These are phyloP conservation scores for Saussurea involucrata DNA, from an alignment of 129 eudicot genomes.

Conservation along the genomic window DNA sequence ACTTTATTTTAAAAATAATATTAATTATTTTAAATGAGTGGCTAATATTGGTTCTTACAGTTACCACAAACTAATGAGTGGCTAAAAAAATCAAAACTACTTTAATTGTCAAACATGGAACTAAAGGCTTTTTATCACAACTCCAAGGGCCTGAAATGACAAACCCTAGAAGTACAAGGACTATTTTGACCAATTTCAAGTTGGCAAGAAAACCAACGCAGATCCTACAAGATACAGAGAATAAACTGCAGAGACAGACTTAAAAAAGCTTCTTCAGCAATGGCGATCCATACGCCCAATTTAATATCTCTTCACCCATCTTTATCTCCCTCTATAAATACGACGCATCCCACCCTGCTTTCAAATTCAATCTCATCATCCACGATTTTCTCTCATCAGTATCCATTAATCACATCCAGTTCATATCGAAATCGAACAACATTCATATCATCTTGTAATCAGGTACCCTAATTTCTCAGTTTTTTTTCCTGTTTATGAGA, in stretches of 20 bases:
- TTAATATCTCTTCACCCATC: constrained; percentile 5
- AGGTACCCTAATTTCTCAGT: constrained; percentile 10
- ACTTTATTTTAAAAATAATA: too few relatives aligned
- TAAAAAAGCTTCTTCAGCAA: constrained; percentile 20
- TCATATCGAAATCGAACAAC: constrained; percentile 8
- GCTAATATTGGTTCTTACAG: too few relatives aligned
- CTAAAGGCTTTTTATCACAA: neutral
- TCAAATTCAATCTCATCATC: constrained; percentile 15
- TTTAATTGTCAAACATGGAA: neutral
- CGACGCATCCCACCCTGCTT: neutral
- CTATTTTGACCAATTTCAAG: neutral
- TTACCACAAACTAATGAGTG: too few relatives aligned
- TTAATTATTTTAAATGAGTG: too few relatives aligned
- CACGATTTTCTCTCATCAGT: neutral
- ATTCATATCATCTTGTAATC: neutral
- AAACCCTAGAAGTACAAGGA: constrained; percentile 17
- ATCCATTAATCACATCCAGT: constrained; percentile 2
- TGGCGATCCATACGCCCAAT: constrained; percentile 31
- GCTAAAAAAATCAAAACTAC: too few relatives aligned
- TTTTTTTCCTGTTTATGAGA: too few relatives aligned
- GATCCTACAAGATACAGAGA: constrained; percentile 14
- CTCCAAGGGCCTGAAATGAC: neutral
- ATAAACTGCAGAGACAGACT: constrained; percentile 1
- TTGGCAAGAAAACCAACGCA: constrained; percentile 5
- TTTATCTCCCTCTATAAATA: constrained; percentile 30